These are phyloP conservation scores for Melanogaster broomeanus DNA, from an alignment of 768 basidiomycete genomes.

Conservation along the genomic window DNA sequence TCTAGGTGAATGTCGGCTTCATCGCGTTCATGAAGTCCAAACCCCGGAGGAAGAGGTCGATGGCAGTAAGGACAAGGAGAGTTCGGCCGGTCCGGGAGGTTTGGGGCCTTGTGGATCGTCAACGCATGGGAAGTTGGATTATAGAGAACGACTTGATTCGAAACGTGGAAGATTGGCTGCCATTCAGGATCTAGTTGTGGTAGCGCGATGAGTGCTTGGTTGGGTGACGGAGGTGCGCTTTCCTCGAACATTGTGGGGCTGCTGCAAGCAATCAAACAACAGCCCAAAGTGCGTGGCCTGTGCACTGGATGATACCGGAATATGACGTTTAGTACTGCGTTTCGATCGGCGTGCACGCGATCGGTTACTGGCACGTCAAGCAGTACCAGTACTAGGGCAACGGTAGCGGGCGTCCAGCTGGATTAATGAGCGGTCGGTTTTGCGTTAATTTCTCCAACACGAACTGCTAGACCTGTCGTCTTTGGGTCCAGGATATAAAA, in stretches of 20 bases:
- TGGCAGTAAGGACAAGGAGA: slow-evolving; percentile 75
- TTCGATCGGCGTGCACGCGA: slow-evolving; percentile 5
- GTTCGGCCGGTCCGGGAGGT: slow-evolving; percentile 21
- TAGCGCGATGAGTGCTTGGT: slow-evolving; percentile 30
- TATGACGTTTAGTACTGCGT: slow-evolving; percentile 4
- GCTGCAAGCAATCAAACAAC: not conserved
- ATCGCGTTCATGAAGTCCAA: slow-evolving; percentile 28
- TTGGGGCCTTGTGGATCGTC: slow-evolving; percentile 50
- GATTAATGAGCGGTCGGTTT: too few species aligned
- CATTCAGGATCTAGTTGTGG: slow-evolving; percentile 44
- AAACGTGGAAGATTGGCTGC: slow-evolving; percentile 81
- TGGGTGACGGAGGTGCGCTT: slow-evolving; percentile 32
- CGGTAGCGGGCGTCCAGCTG: too few species aligned
- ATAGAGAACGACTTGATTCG: slow-evolving; percentile 86
- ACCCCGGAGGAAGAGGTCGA: slow-evolving; percentile 52
- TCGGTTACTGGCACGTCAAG: not conserved
- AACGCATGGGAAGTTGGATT: slow-evolving; percentile 85
- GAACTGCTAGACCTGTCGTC: not conserved
- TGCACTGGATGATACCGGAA: slow-evolving; percentile 1
- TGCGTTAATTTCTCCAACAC: not conserved
- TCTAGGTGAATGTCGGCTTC: slow-evolving; percentile 36
- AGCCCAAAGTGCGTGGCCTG: not conserved
- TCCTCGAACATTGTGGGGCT: slow-evolving; percentile 29
- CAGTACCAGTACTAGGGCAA: not conserved
- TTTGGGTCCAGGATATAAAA: not conserved